Percentiles rank a stretch among this genome's conserved stretches.
phyloP scores from a whole-genome alignment of 768 basidiomycete species.

The Amanita subjunquillea region DNA sequence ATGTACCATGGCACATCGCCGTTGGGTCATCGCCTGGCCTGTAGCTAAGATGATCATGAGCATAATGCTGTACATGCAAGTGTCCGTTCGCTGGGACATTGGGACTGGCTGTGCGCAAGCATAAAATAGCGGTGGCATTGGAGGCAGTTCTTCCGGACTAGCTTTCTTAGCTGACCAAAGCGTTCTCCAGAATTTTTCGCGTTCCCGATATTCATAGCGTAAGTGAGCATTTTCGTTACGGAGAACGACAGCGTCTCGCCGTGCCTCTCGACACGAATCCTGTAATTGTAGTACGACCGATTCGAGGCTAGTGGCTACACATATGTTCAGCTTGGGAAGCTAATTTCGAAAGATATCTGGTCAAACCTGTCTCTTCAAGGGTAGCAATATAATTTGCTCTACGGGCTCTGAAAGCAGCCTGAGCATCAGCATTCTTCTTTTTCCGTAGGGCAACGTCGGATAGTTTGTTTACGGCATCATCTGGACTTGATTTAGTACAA shows the following conservation, averaged over 20 bases:
- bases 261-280: conserved; percentile 65
- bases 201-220: conserved; percentile 54
- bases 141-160: conserved; percentile 44
- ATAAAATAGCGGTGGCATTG: conserved; percentile 27
- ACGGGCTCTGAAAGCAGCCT: conserved; percentile 75
- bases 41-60: conserved; percentile 32
- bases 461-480: conserved; percentile 31
- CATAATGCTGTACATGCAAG: conserved; percentile 23
- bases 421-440: conserved; percentile 87
- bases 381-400: conserved; percentile 83
- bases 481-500: conserved; percentile 23
- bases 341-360: conserved; percentile 1
- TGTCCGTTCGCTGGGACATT: conserved; percentile 25
- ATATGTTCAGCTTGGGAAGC: conserved; percentile 12
- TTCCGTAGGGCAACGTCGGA: conserved; percentile 67
- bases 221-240: conserved; percentile 57
- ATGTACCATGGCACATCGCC: conserved; percentile 32
- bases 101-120: conserved; percentile 18
- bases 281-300: conserved; percentile 76
- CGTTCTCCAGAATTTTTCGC: conserved; percentile 64
- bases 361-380: conserved; percentile 67
- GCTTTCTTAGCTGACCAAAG: conserved; percentile 59
- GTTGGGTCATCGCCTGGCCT: conserved; percentile 34
- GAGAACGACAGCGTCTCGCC: conserved; percentile 49
- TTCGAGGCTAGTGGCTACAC: conserved; percentile 69